Conservation (phyloP, 2,329 filamentous ascomycete genomes). For the Xylaria hypoxylon region DNA sequence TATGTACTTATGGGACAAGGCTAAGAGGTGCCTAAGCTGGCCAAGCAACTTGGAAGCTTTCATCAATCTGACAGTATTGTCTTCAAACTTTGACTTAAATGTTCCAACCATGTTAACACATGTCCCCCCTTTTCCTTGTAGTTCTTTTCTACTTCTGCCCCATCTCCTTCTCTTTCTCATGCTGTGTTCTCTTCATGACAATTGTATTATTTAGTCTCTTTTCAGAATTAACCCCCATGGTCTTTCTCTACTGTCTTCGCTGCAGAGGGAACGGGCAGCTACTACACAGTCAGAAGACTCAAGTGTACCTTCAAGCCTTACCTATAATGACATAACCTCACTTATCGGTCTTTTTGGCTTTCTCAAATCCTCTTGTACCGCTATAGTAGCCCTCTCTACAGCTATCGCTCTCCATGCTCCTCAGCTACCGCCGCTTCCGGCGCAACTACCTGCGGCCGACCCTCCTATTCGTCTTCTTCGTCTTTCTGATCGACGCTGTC, state of each 20-base stretch:
- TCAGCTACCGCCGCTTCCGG: conserved; percentile 52
- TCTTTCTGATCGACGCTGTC: conserved; percentile 53
- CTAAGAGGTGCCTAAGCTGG: conserved; percentile 21
- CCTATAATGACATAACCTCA: conserved; percentile 40
- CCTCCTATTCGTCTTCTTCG: conserved; percentile 48
- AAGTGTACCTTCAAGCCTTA: conserved; percentile 14
- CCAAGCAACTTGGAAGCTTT: conserved; percentile 29
- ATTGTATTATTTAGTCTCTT: conserved; percentile 25
- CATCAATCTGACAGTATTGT: conserved; percentile 23
- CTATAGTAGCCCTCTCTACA: conserved; percentile 3
- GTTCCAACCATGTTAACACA: conserved; percentile 24
- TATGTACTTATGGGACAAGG: conserved; percentile 3
- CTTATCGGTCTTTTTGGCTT: conserved; percentile 7
- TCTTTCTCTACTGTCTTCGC: conserved; percentile 19
- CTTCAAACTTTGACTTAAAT: conserved; percentile 14
- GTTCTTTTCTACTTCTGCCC: conserved; percentile 42
- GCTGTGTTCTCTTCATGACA: conserved; percentile 30
- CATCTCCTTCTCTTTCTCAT: conserved; percentile 37
- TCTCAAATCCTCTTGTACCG: not conserved
- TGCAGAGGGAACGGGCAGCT: conserved; percentile 26
- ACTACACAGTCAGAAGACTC: conserved; percentile 14
- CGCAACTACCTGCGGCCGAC: conserved; percentile 52
- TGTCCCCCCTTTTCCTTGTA: conserved; percentile 21
- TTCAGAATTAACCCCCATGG: conserved; percentile 21
- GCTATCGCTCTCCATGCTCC: conserved; percentile 51